A percentile compares a stretch with the other conserved stretches of the same genome.
phyloP scores from a whole-genome alignment of 108 stramenopile genomes.

The Skeletonema costatum region DNA sequence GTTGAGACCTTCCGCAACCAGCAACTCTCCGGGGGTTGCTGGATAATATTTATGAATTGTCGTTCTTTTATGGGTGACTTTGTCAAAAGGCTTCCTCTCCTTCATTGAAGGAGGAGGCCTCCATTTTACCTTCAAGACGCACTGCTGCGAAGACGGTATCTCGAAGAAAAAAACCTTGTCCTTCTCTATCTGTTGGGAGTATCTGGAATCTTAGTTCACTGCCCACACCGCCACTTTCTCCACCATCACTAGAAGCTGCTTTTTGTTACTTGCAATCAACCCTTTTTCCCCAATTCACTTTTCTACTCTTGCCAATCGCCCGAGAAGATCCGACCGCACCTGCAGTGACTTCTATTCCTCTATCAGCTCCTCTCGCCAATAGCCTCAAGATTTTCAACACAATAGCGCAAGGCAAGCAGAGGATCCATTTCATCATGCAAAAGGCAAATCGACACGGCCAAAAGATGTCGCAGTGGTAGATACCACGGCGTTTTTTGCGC shows the following conservation, averaged over 20 bases:
- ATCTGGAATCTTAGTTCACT: background rate
- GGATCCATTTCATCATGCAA: conserved; percentile 27
- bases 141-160: background rate
- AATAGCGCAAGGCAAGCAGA: conserved; percentile 27
- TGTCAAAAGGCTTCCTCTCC: background rate
- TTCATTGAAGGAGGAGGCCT: background rate
- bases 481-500: conserved; percentile 8
- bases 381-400: background rate
- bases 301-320: conserved; percentile 23
- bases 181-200: background rate
- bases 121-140: background rate
- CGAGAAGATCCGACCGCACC: conserved; percentile 11
- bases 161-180: background rate
- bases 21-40: background rate
- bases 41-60: background rate
- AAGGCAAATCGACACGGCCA: conserved; percentile 22
- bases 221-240: background rate
- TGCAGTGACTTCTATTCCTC: conserved; percentile 8
- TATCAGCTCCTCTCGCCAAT: conserved; percentile 1
- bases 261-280: background rate
- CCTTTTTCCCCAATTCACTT: background rate
- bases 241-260: background rate
- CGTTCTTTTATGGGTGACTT: background rate
- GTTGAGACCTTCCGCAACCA: conserved; percentile 18
- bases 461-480: conserved; percentile 19